These are phyloP conservation scores for Rhazya stricta DNA, from an alignment of 257 asterid genomes.

Conservation along the genomic window DNA sequence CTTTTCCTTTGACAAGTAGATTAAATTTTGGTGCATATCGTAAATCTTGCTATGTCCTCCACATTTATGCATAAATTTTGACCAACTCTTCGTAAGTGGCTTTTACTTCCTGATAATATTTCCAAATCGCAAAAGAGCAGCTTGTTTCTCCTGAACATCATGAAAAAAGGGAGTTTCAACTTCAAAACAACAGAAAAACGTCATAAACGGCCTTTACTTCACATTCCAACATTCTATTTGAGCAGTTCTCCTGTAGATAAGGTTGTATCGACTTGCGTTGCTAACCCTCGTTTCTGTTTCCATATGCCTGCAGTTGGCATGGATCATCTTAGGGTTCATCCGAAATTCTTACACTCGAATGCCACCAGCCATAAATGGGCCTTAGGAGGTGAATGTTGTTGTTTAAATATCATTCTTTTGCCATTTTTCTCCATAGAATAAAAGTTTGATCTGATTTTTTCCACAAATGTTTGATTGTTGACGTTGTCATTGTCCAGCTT, in stretches of 20 bases:
- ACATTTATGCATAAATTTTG: background rate
- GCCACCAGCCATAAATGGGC: constrained; percentile 96
- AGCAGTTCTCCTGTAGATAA: background rate
- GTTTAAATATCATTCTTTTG: background rate
- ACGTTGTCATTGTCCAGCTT: constrained; percentile 35
- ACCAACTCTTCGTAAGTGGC: background rate
- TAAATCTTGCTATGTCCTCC: background rate
- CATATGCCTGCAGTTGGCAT: constrained; percentile 38
- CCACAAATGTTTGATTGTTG: background rate
- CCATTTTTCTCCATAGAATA: background rate
- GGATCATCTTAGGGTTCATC: constrained; percentile 70
- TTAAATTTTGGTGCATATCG: no score
- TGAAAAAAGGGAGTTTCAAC: no score
- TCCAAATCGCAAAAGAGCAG: no score
- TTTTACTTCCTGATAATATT: background rate
- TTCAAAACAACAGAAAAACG: no score
- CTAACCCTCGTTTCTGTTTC: background rate
- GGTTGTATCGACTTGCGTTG: background rate
- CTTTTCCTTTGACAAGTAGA: no score
- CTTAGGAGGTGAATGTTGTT: constrained; percentile 50
- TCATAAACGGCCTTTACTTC: no score
- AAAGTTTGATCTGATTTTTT: background rate
- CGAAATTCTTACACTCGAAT: constrained; percentile 77
- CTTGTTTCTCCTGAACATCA: no score
- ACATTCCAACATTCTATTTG: background rate